Evolutionary conservation across 495 filamentous ascomycete species (phyloP), one percentile per base, ranked within the genome.

Genomic region (Trichoderma erinaceum): DNA sequence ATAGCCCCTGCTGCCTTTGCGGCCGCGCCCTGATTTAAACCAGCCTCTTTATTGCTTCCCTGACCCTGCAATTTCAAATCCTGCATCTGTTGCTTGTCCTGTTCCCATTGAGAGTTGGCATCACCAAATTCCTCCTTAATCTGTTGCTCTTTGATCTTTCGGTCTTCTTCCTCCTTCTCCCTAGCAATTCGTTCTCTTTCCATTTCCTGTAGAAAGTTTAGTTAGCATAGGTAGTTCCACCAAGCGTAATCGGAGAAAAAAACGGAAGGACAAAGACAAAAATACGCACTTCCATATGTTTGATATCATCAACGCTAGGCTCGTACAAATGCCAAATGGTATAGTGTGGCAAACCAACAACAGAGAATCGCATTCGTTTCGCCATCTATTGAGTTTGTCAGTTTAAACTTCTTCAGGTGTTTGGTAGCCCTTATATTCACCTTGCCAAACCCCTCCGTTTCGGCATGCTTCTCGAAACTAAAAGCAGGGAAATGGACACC

Each of bases 301-400:
- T 88, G 65, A 98, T 90, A 72, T 99, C 96, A 73, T 99, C 96
- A 13, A 97, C 92, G 69, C 91, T 96, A 15, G 96, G 96, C 76
- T 99, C 96, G 80, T 99, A 99, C 65, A 97, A 82, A 88, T 99
- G 96, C 96, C 96, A 99, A 68, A 99, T 97, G 0, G 93, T 97
- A 77, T 99, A 99, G 73, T 99, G 96, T 7, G 96, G 96, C 46
- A 99, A 82, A 3, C 96, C 96, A 69, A 98, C 87, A n/a, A 99
- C 96, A 0, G 93, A 97, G 76, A 92, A 97, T 52, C 88, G 81
- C 94, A 98, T 97, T 38, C 91, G 88, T 75, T 90, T 94, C 15
- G 96, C 92, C 96, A 99, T 98, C 94, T 98, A 68, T 15, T 29
- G 58, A 67, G 65, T 72, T 66, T 13, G 35, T n/a, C n/a, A n/a